Base-by-base conservation (phyloP, 768 basidiomycete genomes). In the Tylopilus sp. region DNA sequence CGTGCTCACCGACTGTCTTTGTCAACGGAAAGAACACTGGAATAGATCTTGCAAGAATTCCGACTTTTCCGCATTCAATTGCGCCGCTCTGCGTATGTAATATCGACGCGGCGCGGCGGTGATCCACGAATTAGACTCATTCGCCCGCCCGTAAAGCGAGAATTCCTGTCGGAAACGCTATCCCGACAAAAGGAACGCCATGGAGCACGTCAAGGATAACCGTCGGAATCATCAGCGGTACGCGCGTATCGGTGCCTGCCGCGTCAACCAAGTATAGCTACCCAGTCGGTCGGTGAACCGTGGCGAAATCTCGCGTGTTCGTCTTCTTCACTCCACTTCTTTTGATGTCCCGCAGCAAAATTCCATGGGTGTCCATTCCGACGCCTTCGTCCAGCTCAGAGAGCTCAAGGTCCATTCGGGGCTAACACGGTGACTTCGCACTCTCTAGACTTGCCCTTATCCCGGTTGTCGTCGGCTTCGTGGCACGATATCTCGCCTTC, bases 321-420 rank as follows among this genome's bases (percentile, higher is more conserved):
- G 8, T 60, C 61, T 21, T 75, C 83, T 37, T 73, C 6, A 21
- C 26, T 40, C 19, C 10, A 37, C 66, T 86, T 41, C 74, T 45
- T 25, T 70, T 85, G 19, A 81, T 84, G 76, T 78, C 79, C 29
- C 85, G 81, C 68, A 83, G 83, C 59, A 80, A n/a, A 82, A 52
- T 81, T 36, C 34, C 19, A 77, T 59, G 72, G n/a, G 75, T 47
- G 74, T 78, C 57, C 77, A 76, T 60, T 70, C 70, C 6, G 69
- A 69, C 17, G 58, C 65, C 25, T 82, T 84, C 64, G 71, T 71
- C 53, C 79, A 68, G 6, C 66, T 78, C 62, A 73, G 70, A 52
- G 63, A 65, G 14, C 71, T 71, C 13, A 57, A 63, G 5, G 74
- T 51, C 50, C 56, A 6, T 54, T 63, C 34, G 58, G 63, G 50